These are phyloP conservation scores for Boletus edulis DNA, from an alignment of 768 basidiomycete species.

Conservation along the genomic window DNA sequence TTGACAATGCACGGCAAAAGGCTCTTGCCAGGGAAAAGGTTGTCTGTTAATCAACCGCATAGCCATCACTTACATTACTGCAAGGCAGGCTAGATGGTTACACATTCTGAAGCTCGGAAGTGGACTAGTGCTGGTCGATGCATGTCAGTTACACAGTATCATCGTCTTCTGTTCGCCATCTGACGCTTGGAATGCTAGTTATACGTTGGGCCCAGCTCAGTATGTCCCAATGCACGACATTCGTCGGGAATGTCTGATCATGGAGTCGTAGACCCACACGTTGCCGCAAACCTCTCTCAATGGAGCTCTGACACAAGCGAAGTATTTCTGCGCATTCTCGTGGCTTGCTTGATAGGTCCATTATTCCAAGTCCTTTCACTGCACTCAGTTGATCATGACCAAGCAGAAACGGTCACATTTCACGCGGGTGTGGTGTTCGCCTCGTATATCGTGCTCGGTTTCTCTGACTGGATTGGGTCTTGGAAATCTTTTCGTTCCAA, in stretches of 20 bases:
- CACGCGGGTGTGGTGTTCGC: conserved; percentile 63
- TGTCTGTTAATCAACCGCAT: background rate
- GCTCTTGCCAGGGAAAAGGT: conserved; percentile 29
- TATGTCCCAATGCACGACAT: conserved; percentile 27
- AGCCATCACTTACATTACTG: background rate
- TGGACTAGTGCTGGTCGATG: conserved; percentile 62
- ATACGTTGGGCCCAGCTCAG: conserved; percentile 77
- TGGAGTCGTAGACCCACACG: conserved; percentile 36
- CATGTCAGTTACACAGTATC: conserved; percentile 49
- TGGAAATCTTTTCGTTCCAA: conserved; percentile 19
- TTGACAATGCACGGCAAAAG: background rate
- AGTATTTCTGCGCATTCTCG: conserved; percentile 55
- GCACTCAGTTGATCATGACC: background rate
- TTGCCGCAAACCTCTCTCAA: conserved; percentile 37
- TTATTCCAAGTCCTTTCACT: background rate
- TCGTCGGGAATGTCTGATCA: background rate
- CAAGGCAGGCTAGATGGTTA: conserved; percentile 60
- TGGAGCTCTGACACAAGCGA: conserved; percentile 53
- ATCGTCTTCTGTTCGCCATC: background rate
- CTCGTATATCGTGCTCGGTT: conserved; percentile 49
- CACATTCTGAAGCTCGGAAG: conserved; percentile 59
- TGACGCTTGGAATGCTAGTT: conserved; percentile 40
- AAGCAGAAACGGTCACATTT: conserved; percentile 72
- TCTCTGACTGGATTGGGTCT: conserved; percentile 36
- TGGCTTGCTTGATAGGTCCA: conserved; percentile 64